Evolutionary conservation across 2,329 filamentous ascomycete genomes (phyloP).

Genomic region (Curvularia lunata): DNA sequence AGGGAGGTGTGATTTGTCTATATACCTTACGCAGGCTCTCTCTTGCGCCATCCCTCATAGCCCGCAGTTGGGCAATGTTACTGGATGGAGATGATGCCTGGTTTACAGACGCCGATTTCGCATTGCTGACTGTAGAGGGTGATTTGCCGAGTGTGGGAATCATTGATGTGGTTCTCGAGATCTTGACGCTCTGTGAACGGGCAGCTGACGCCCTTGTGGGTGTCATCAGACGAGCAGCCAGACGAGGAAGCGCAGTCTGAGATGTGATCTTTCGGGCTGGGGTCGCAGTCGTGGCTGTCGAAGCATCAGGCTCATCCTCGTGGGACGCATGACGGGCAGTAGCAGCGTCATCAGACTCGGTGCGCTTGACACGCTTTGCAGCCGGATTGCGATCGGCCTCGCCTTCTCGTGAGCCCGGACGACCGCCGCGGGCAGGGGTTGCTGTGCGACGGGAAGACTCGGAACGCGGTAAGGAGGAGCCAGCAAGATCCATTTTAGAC

Average conservation of each 20-base stretch:
- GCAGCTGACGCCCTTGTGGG: conserved; percentile 79
- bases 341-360: conserved; percentile 71
- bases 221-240: conserved; percentile 67
- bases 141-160: conserved; percentile 60
- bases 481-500: conserved; percentile 69
- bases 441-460: conserved; percentile 43
- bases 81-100: conserved; percentile 50
- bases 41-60: conserved; percentile 48
- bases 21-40: conserved; percentile 43
- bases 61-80: conserved; percentile 30
- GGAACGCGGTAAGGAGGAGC: conserved; percentile 44
- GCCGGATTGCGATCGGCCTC: conserved; percentile 47
- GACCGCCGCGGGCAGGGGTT: conserved; percentile 34
- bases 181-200: conserved; percentile 62
- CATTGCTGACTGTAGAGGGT: conserved; percentile 58
- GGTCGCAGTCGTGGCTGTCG: conserved; percentile 21
- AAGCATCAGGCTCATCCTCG: conserved; percentile 22
- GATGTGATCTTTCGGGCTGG: conserved; percentile 40
- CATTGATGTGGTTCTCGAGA: conserved; percentile 56
- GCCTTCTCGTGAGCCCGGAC: conserved; percentile 35
- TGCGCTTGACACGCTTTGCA: conserved; percentile 75
- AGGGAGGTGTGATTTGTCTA: background rate
- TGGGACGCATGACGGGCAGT: conserved; percentile 65
- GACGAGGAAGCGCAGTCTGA: conserved; percentile 54
- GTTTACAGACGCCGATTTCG: conserved; percentile 59